Evolutionary conservation across 768 basidiomycete species (phyloP).

Genomic region (Tephrocybe sp.): DNA sequence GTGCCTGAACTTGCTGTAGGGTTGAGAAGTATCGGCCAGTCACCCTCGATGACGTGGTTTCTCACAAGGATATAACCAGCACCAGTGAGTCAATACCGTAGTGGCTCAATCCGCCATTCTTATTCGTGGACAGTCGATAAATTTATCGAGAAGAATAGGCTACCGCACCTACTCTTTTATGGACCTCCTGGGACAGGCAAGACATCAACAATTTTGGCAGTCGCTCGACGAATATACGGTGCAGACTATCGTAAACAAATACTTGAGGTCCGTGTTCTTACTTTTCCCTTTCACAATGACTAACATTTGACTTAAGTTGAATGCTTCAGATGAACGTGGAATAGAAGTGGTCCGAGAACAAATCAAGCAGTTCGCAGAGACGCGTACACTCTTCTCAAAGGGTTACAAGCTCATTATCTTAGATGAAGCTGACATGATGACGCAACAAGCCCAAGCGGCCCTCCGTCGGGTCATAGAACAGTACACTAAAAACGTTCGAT

Average conservation of each 20-base stretch:
- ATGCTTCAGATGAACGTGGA: slow-evolving; percentile 97
- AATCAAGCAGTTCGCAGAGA: slow-evolving; percentile 98
- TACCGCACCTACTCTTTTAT: slow-evolving; percentile 95
- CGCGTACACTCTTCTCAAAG: slow-evolving; percentile 85
- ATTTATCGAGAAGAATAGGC: slow-evolving; percentile 91
- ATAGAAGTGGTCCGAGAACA: slow-evolving; percentile 99
- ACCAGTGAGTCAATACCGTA: slow-evolving; percentile 64
- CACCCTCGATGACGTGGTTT: slow-evolving; percentile 90
- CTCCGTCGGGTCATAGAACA: slow-evolving; percentile 97
- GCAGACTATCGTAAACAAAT: slow-evolving; percentile 84
- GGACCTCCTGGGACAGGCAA: slow-evolving; percentile 99
- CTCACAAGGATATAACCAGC: slow-evolving; percentile 90
- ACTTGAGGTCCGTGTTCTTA: slow-evolving; percentile 63
- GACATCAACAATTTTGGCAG: slow-evolving; percentile 94
- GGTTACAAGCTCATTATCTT: slow-evolving; percentile 97
- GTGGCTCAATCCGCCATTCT: slow-evolving; percentile 10
- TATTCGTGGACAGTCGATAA: slow-evolving; percentile 68
- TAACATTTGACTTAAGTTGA: slow-evolving; percentile 55
- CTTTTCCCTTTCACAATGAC: neutral
- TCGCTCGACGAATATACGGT: slow-evolving; percentile 94
- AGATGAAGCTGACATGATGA: slow-evolving; percentile 99
- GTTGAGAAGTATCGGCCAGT: slow-evolving; percentile 97
- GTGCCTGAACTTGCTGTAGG: slow-evolving; percentile 43
- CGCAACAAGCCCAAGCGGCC: slow-evolving; percentile 93
- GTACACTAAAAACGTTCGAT: slow-evolving; percentile 97